A percentile compares a stretch with the other conserved stretches of the same genome.
Evolutionary conservation across 345 rosid species (phyloP).

Genomic region (Reutealis trisperma): DNA sequence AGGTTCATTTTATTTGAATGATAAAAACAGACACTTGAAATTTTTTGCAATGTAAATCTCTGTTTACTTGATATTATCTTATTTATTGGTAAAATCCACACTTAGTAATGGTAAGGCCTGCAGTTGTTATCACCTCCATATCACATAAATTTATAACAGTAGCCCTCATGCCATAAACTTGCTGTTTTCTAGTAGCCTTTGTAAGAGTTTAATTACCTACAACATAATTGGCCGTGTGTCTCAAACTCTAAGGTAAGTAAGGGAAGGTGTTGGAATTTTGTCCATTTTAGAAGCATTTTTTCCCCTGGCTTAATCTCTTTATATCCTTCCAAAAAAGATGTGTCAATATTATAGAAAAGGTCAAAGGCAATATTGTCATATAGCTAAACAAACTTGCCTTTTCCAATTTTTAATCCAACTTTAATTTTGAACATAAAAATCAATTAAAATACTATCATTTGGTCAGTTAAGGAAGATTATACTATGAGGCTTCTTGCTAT

Average conservation of each 20-base stretch:
- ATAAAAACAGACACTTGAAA: not conserved
- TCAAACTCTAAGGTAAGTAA: not conserved
- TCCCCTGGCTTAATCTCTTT: constrained; percentile 10
- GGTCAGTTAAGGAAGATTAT: constrained; percentile 13
- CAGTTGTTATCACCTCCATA: not conserved
- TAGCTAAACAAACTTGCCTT: constrained; percentile 45
- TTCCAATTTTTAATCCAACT: constrained; percentile 20
- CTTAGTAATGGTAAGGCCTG: no score
- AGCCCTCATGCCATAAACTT: not conserved
- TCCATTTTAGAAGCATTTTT: constrained; percentile 10
- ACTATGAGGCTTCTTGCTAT: constrained; percentile 75
- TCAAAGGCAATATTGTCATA: constrained; percentile 28
- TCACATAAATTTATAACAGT: not conserved
- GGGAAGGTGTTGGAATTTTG: not conserved
- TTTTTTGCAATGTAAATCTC: not conserved
- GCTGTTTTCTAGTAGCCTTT: not conserved
- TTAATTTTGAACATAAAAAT: constrained; percentile 16
- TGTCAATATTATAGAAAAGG: constrained; percentile 22
- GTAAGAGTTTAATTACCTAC: not conserved
- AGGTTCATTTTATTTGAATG: not conserved
- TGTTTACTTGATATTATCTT: no score
- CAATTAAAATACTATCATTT: not conserved
- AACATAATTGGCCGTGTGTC: constrained; percentile 16
- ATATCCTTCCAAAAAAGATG: constrained; percentile 23
- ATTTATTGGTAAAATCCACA: not conserved